A percentile compares a stretch with the other conserved stretches of the same genome.
phyloP scores from a whole-genome alignment of 2,329 filamentous ascomycete genomes.

The Aureobasidium sp. region DNA sequence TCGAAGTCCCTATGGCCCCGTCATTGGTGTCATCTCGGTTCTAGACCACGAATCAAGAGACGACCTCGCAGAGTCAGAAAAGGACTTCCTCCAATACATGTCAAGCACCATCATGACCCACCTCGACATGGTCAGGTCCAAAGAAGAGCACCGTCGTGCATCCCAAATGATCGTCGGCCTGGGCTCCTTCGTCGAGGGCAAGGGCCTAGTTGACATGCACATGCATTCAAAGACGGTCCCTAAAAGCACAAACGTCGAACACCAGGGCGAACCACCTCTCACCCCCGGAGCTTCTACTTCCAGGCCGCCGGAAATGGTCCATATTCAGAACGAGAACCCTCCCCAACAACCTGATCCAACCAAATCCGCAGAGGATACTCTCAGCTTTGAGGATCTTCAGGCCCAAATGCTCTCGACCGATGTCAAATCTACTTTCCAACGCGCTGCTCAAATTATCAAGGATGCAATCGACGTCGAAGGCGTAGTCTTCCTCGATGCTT shows the following conservation, averaged over 20 bases:
- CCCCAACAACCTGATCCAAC: too few relatives aligned
- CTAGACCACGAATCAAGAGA: conserved; percentile 50
- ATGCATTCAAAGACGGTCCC: background rate
- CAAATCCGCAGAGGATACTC: background rate
- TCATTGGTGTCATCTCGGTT: conserved; percentile 55
- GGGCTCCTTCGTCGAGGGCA: conserved; percentile 36
- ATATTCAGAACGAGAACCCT: background rate
- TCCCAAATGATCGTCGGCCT: conserved; percentile 51
- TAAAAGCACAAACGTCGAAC: background rate
- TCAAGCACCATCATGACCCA: conserved; percentile 54
- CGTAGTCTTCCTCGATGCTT: conserved; percentile 38
- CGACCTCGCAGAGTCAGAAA: conserved; percentile 42
- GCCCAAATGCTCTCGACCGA: conserved; percentile 20
- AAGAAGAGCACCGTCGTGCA: conserved; percentile 46
- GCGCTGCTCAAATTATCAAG: conserved; percentile 43
- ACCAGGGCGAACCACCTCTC: background rate
- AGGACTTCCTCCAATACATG: conserved; percentile 52
- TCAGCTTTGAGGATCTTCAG: background rate
- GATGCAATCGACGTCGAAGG: conserved; percentile 46
- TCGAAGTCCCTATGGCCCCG: conserved; percentile 49
- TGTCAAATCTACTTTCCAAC: conserved; percentile 33
- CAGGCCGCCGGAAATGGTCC: background rate
- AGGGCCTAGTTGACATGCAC: background rate
- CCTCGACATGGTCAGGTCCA: conserved; percentile 49
- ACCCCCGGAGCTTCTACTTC: background rate